phyloP scores from a whole-genome alignment of 1,139 yeast genomes.

The Debaryomyces robertsiae region DNA sequence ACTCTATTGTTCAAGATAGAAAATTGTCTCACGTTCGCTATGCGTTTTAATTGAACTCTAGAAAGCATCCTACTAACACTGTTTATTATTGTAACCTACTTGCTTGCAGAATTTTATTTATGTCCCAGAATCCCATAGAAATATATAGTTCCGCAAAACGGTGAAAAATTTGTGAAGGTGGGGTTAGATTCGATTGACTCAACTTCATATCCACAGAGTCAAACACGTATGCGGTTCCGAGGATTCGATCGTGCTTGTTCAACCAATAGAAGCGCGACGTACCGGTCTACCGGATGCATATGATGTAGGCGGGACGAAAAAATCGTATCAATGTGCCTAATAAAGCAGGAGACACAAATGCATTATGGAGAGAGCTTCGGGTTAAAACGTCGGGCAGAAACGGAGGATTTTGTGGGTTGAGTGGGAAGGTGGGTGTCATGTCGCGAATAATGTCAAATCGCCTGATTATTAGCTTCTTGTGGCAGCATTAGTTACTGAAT shows the following conservation, averaged over 20 bases:
- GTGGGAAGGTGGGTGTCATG: too few species aligned
- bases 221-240: conserved; percentile 7
- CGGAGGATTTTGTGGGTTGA: too few species aligned
- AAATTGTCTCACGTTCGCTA: conserved; percentile 20
- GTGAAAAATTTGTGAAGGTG: conserved; percentile 8
- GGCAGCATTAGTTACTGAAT: too few species aligned
- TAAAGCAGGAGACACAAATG: too few species aligned
- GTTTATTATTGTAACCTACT: not conserved
- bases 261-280: conserved; percentile 6
- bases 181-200: conserved; percentile 2
- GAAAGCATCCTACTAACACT: conserved; percentile 14
- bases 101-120: not conserved
- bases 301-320: conserved; percentile 1
- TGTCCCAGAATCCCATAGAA: conserved; percentile 4
- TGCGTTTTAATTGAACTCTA: conserved; percentile 13
- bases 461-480: too few species aligned
- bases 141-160: conserved; percentile 5
- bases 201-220: conserved; percentile 6
- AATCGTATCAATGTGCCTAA: not conserved
- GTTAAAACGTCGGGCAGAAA: too few species aligned
- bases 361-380: too few species aligned
- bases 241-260: conserved; percentile 1
- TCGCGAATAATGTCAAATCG: too few species aligned
- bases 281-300: conserved; percentile 8
- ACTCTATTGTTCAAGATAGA: conserved; percentile 23